These are phyloP conservation scores for Byssothecium circinans DNA, from an alignment of 2,329 filamentous ascomycete species.

Conservation along the genomic window DNA sequence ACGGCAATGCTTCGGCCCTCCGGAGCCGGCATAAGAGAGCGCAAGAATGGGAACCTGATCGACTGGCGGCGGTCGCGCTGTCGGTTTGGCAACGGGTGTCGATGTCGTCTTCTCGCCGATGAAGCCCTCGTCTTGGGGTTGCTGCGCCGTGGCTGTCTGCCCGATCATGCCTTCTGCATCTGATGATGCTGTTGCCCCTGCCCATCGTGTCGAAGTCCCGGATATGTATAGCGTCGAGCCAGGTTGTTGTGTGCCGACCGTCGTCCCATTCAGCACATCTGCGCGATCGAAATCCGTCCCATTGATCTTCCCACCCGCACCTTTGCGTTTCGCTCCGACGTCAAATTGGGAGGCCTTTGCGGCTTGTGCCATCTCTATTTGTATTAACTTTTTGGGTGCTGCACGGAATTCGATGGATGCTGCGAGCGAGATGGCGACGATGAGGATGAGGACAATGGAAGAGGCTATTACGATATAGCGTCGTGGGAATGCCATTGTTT, in stretches of 20 bases:
- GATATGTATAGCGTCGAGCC: conserved; percentile 15
- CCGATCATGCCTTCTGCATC: conserved; percentile 31
- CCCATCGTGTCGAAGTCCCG: neutral
- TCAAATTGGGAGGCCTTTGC: conserved; percentile 23
- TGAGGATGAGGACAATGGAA: conserved; percentile 28
- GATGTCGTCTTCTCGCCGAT: conserved; percentile 17
- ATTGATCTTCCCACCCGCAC: conserved; percentile 30
- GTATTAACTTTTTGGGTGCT: conserved; percentile 23
- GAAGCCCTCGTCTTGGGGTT: conserved; percentile 24
- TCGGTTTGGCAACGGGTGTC: conserved; percentile 3
- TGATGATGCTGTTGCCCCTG: conserved; percentile 15
- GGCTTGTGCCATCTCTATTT: conserved; percentile 30
- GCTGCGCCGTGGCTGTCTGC: conserved; percentile 17
- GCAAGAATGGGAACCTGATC: conserved; percentile 34
- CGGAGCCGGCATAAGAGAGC: conserved; percentile 34
- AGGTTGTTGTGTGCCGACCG: conserved; percentile 15
- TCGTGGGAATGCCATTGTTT: conserved; percentile 22
- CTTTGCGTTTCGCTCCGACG: conserved; percentile 12
- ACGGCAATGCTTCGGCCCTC: conserved; percentile 41
- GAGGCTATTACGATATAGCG: conserved; percentile 27
- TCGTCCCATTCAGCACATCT: conserved; percentile 27
- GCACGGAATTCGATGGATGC: conserved; percentile 33
- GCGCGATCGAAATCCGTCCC: conserved; percentile 32
- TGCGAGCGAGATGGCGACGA: conserved; percentile 32
- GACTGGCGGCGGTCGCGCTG: conserved; percentile 9